Percentiles rank a stretch among this genome's conserved stretches.
Evolutionary conservation across 805 yeast genomes (phyloP).

Genomic region (Candida tammaniensis): DNA sequence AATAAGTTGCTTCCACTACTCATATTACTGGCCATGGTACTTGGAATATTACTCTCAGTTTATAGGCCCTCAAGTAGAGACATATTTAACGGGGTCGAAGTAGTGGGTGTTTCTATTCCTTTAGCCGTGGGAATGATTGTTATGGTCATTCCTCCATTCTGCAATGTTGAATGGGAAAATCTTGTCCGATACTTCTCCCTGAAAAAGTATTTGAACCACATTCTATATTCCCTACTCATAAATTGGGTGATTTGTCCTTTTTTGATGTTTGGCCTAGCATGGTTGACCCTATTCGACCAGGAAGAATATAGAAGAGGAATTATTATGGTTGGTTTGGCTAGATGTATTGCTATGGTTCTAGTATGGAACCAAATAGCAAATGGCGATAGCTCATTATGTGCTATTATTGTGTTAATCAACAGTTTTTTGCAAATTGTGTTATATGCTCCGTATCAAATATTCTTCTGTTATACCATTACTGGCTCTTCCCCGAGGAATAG

Average conservation of each 20-base stretch:
- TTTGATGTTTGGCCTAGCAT: slow-evolving; percentile 53
- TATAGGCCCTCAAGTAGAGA: slow-evolving; percentile 35
- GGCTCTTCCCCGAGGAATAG: slow-evolving; percentile 16
- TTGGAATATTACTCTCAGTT: slow-evolving; percentile 41
- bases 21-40: slow-evolving; percentile 33
- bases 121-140: slow-evolving; percentile 49
- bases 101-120: slow-evolving; percentile 43
- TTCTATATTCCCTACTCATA: slow-evolving; percentile 39
- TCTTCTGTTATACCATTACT: slow-evolving; percentile 45
- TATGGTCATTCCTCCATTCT: slow-evolving; percentile 58
- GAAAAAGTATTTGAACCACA: slow-evolving; percentile 16
- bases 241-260: slow-evolving; percentile 60
- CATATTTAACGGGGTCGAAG: slow-evolving; percentile 31
- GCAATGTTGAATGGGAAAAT: slow-evolving; percentile 53
- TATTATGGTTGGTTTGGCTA: slow-evolving; percentile 57
- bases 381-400: slow-evolving; percentile 52
- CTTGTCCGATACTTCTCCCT: slow-evolving; percentile 16
- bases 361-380: slow-evolving; percentile 55
- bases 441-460: slow-evolving; percentile 51
- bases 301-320: slow-evolving; percentile 51
- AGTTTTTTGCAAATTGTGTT: slow-evolving; percentile 49
- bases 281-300: slow-evolving; percentile 48
- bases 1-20: slow-evolving; percentile 36
- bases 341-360: slow-evolving; percentile 64
- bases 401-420: slow-evolving; percentile 50